These are phyloP conservation scores for Radiomyces spectabilis DNA, from an alignment of 192 early-diverging fungal genomes.

Conservation along the genomic window DNA sequence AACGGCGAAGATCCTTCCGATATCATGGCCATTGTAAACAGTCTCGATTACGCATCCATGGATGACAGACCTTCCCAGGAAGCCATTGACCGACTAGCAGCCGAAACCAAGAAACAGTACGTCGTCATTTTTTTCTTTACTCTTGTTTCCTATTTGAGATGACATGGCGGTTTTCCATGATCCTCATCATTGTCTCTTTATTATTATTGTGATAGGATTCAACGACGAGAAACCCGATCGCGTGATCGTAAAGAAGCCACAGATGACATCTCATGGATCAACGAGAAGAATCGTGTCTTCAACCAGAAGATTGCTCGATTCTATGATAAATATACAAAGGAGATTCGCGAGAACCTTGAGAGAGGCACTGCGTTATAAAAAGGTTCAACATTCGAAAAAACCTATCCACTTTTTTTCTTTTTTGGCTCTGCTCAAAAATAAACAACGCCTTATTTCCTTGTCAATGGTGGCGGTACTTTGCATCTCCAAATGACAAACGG, in stretches of 20 bases:
- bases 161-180: too few species aligned
- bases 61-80: conserved; percentile 52
- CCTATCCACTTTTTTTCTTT: neutral
- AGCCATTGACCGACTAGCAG: conserved; percentile 63
- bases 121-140: neutral
- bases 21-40: conserved; percentile 49
- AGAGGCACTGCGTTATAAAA: conserved; percentile 71
- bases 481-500: conserved; percentile 30
- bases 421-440: neutral
- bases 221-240: conserved; percentile 51
- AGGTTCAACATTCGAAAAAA: neutral
- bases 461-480: conserved; percentile 15
- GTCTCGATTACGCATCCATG: conserved; percentile 51
- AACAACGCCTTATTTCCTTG: neutral
- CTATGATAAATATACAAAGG: conserved; percentile 92
- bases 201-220: conserved; percentile 35
- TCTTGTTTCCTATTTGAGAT: neutral
- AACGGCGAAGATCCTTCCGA: conserved; percentile 28
- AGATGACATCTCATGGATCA: conserved; percentile 94
- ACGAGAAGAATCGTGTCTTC: conserved; percentile 91
- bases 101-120: conserved; percentile 71
- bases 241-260: conserved; percentile 64
- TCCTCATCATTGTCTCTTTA: conserved; percentile 11
- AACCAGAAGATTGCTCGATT: conserved; percentile 94
- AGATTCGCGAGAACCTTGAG: conserved; percentile 85